These are phyloP conservation scores for Dysphania ambrosioides DNA, from an alignment of 148 eudicot species.

Conservation along the genomic window DNA sequence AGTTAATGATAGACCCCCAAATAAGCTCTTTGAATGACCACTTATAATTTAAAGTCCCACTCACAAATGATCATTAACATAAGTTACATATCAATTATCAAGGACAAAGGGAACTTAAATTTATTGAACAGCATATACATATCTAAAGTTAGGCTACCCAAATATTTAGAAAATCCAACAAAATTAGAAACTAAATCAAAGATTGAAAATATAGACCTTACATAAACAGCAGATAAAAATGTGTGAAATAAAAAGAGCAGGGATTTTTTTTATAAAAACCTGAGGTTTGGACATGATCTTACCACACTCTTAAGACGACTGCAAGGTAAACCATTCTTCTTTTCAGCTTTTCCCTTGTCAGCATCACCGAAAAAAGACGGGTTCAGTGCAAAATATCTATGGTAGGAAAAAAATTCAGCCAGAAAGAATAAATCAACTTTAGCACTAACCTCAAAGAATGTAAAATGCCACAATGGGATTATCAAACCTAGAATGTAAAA, in stretches of 20 bases:
- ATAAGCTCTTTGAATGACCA: neutral
- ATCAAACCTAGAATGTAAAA: conserved; percentile 14
- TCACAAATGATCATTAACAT: neutral
- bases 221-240: conserved; percentile 8
- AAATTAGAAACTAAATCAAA: neutral
- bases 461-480: conserved; percentile 7
- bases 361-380: conserved; percentile 59
- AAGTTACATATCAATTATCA: neutral
- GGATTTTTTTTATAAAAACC: conserved; percentile 24
- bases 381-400: conserved; percentile 56
- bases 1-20: neutral
- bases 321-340: conserved; percentile 45
- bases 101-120: neutral
- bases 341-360: conserved; percentile 57
- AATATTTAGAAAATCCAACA: neutral
- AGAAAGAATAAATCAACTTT: conserved; percentile 43
- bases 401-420: conserved; percentile 45
- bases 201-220: conserved; percentile 11
- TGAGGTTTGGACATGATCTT: conserved; percentile 44
- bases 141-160: neutral
- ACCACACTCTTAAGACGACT: conserved; percentile 44
- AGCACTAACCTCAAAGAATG: conserved; percentile 27
- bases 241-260: conserved; percentile 13
- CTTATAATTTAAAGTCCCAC: neutral
- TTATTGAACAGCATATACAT: neutral